phyloP scores from a whole-genome alignment of 768 basidiomycete genomes.

The Lyophyllum shimeji region DNA sequence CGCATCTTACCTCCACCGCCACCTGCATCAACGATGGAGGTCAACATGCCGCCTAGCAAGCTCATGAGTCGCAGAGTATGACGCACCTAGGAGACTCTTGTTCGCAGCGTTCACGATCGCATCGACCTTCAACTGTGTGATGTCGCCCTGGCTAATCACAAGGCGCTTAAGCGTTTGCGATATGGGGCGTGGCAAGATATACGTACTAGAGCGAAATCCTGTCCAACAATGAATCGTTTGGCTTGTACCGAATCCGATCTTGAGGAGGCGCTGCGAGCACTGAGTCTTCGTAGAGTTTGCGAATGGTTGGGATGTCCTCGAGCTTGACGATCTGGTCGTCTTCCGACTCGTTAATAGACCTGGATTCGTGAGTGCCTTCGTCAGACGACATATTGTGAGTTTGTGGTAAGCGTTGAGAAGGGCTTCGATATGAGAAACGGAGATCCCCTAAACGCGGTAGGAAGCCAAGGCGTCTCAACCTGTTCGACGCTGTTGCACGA shows the following conservation, averaged over 20 bases:
- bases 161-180: not conserved
- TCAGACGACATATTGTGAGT: constrained; percentile 4
- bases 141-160: constrained; percentile 67
- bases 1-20: constrained; percentile 68
- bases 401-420: not conserved
- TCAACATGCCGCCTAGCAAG: not conserved
- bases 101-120: constrained; percentile 86
- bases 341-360: not conserved
- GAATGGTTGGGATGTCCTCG: constrained; percentile 56
- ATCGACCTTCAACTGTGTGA: constrained; percentile 70
- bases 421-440: not conserved
- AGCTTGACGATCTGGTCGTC: constrained; percentile 24
- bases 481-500: not conserved
- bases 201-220: constrained; percentile 70
- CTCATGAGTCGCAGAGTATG: not conserved
- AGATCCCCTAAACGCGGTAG: not conserved
- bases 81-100: constrained; percentile 61
- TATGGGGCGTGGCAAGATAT: constrained; percentile 7
- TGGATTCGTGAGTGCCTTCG: too few relatives aligned
- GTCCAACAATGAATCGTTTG: constrained; percentile 42
- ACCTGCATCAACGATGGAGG: constrained; percentile 38
- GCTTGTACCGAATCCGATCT: constrained; percentile 34
- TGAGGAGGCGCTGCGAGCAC: constrained; percentile 36
- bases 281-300: constrained; percentile 46
- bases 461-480: constrained; percentile 1